A percentile compares a stretch with the other conserved stretches of the same genome.
Conservation (phyloP, 2,329 filamentous ascomycete species). For the Exophiala calicioides region DNA sequence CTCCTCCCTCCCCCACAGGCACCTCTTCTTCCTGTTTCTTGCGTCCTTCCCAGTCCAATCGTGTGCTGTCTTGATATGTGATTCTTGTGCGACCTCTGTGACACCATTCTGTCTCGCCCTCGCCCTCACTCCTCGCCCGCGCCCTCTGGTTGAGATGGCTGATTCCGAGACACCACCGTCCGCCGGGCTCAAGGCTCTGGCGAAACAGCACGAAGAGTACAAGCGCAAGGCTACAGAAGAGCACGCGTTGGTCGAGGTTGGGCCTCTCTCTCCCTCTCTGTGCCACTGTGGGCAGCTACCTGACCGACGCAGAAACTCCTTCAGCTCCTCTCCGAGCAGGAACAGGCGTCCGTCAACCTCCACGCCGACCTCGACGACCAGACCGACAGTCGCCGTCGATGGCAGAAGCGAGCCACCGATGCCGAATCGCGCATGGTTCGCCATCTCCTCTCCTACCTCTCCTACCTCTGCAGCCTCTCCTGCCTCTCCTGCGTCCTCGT, state of each 20-base stretch:
- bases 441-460: not conserved
- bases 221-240: slow-evolving; percentile 11
- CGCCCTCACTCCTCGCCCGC: too few species aligned
- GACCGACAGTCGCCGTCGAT: slow-evolving; percentile 23
- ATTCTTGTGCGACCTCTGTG: too few species aligned
- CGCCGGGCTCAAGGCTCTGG: slow-evolving; percentile 8
- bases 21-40: too few species aligned
- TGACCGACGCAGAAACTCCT: slow-evolving; percentile 17
- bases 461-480: not conserved
- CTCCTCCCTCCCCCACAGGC: too few species aligned
- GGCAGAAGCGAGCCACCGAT: slow-evolving; percentile 24
- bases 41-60: too few species aligned
- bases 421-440: slow-evolving; percentile 20
- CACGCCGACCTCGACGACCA: slow-evolving; percentile 23
- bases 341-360: slow-evolving; percentile 16
- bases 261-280: not conserved
- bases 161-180: slow-evolving; percentile 3
- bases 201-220: slow-evolving; percentile 13
- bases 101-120: too few species aligned
- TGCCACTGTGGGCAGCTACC: not conserved
- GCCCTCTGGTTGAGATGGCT: slow-evolving; percentile 12
- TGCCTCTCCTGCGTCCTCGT: not conserved
- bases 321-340: slow-evolving; percentile 10
- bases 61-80: too few species aligned
- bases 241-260: slow-evolving; percentile 17